Percentiles rank a stretch among this genome's conserved stretches.
These are phyloP conservation scores for Xylariaceae sp. DNA, from an alignment of 2,329 filamentous ascomycete species.

Conservation along the genomic window DNA sequence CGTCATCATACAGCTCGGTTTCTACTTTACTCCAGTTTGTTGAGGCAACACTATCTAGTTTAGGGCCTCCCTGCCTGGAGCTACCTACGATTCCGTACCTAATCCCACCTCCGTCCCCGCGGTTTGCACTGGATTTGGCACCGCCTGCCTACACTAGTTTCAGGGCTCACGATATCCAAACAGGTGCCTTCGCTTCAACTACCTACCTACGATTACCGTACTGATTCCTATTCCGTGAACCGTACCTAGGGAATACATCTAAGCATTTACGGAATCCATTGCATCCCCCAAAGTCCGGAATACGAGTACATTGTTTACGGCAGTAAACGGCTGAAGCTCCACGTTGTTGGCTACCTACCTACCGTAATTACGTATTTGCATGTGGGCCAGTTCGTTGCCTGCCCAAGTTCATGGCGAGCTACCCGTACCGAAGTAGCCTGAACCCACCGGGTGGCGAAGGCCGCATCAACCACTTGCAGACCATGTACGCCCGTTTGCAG, in stretches of 20 bases:
- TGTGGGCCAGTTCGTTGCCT: conserved; percentile 18
- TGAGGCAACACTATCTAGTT: too few species aligned
- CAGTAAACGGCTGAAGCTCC: background rate
- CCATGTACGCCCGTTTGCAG: conserved; percentile 38
- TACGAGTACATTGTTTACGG: background rate
- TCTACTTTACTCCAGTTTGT: too few species aligned
- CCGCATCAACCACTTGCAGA: conserved; percentile 34
- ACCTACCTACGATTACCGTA: too few species aligned
- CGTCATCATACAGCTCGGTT: too few species aligned
- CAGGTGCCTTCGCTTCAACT: too few species aligned
- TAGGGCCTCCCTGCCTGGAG: too few species aligned
- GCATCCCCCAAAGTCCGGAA: background rate
- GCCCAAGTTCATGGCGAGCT: conserved; percentile 33
- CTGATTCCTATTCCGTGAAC: too few species aligned
- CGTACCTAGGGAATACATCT: too few species aligned
- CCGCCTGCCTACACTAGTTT: conserved; percentile 12
- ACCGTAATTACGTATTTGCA: conserved; percentile 2
- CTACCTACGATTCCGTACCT: too few species aligned
- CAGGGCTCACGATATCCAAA: conserved; percentile 3
- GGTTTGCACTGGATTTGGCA: background rate
- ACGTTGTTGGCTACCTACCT: conserved; percentile 13
- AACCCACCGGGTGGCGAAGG: conserved; percentile 31
- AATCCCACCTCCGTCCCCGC: too few species aligned
- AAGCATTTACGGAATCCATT: too few species aligned
- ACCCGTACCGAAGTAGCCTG: conserved; percentile 20